Evolutionary conservation across 208 protist species (phyloP), one percentile per base, ranked within the genome.

Genomic region (Leptomonas seymouri): DNA sequence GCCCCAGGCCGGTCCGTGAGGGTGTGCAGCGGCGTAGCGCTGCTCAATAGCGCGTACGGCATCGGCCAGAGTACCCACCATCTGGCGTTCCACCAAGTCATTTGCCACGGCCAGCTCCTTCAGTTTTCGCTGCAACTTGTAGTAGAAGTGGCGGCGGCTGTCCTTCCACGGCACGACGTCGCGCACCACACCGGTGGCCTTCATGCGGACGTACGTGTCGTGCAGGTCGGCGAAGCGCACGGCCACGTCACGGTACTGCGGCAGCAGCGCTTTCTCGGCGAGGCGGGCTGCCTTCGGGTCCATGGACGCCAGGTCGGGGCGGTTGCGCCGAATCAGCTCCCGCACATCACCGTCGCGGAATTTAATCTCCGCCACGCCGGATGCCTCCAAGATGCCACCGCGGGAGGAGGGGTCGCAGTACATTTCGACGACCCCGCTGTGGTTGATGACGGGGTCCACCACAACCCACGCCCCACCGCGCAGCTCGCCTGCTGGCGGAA

Each of bases 401-500:
- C 95, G 87, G 9, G 91, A 76, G 46, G 84, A 91, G 12, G 72
- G 42, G 71, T 98, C 94, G 25, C 97, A 98, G 86, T 99, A 99
- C 98, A 99, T 99, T 74, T 99, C 97, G 73, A 99, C 99, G 62
- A 93, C 90, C 9, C 81, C 80, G 53, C 98, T 91, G 41, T 93
- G 75, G 85, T 99, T 99, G 82, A 99, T 99, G 36, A 91, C 92
- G 3, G 97, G 90, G 82, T 99, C 98, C 8, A 99, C 84, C 5
- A 99, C 98, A 6, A 99, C 98, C 98, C 98, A 99, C 25, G 98
- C 97, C 23, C 98, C 98, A 50, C 98, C 98, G 63, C 98, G 93
- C 41, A 99, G 82, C 72, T 99, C 98, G 34, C 93, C 97, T 66
- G 84, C 75, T 14, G 98, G 98, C 18, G 98, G 98, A 48, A 99